These are phyloP conservation scores for Phytophthora crassamura DNA, from an alignment of 352 stramenopile genomes.

Conservation along the genomic window DNA sequence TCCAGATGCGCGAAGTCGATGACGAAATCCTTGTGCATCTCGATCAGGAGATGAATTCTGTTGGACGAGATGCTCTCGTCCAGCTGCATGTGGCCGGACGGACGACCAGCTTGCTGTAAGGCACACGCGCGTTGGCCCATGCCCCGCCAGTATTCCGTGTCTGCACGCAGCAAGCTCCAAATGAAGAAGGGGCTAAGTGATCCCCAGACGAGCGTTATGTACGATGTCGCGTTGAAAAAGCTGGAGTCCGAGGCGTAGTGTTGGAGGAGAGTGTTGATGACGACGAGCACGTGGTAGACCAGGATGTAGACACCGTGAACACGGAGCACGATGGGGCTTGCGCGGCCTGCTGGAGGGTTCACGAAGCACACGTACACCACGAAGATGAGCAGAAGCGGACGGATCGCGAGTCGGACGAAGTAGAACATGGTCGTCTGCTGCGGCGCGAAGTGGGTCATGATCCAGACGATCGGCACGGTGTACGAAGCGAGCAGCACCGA, in stretches of 20 bases:
- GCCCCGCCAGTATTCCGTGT: constrained; percentile 58
- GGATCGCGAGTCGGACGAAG: constrained; percentile 23
- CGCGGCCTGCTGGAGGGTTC: constrained; percentile 36
- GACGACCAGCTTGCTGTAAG: constrained; percentile 28
- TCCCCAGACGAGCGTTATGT: constrained; percentile 37
- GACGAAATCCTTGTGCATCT: constrained; percentile 72
- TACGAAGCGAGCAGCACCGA: constrained; percentile 53
- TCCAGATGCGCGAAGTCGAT: constrained; percentile 76
- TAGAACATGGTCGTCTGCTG: constrained; percentile 28
- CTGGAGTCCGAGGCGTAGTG: constrained; percentile 7
- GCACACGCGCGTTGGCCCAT: constrained; percentile 46
- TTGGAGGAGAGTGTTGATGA: constrained; percentile 29
- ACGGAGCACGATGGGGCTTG: constrained; percentile 31
- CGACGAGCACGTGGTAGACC: constrained; percentile 36
- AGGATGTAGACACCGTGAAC: constrained; percentile 44
- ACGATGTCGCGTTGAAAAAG: constrained; percentile 12
- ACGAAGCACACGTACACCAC: constrained; percentile 46
- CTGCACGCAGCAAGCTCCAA: constrained; percentile 58
- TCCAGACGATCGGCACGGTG: constrained; percentile 49
- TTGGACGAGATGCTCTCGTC: constrained; percentile 53
- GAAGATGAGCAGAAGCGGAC: constrained; percentile 35
- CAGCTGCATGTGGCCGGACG: constrained; percentile 24
- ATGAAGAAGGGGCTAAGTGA: constrained; percentile 47
- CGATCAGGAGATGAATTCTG: constrained; percentile 62
- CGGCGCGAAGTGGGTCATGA: constrained; percentile 24